Evolutionary conservation across 192 early-diverging fungal genomes (phyloP), one percentile per base, ranked within the genome.

Genomic region (Chytriomyces sp.): DNA sequence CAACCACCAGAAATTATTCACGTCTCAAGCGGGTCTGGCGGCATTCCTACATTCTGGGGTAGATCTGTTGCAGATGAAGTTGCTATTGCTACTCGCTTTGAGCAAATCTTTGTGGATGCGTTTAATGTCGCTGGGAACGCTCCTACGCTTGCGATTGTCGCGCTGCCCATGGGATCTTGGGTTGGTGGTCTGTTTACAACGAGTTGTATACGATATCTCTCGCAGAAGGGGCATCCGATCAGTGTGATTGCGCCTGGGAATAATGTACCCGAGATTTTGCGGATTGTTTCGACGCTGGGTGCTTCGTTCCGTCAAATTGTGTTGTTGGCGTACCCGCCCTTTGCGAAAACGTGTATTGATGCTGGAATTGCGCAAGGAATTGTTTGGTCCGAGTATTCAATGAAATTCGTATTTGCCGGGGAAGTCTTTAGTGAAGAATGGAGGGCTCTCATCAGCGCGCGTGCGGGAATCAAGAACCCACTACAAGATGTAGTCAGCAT

Each of bases 361-460:
- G 20, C 20, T 18, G 74, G 74, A 8, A 10, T 49, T 16, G 24
- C 60, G 7, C 44, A 13, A 8, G 35, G 28, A 9, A 18, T 73
- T 45, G 43, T 59, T 62, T 73, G 71, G 71, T 23, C 71, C 50
- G 13, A 26, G 3, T 73, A 49, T 44, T 10, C 60, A 26, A 43
- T 73, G 24, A 26, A 46, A n/a, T 81, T 81, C 72, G 64, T 81
- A 18, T 76, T 81, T 67, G 80, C 80, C 18, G 80, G 80, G 13
- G 80, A 81, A 80, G 80, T 81, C 7, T 81, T 81, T 48, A 59
- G 61, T 2, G 79, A 81, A 77, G 80, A 81, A 63, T 81, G 80
- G 80, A 45, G 80, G 13, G 5, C 16, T 8, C 79, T 81, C 47
- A 24, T 81, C 7, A 64, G 46, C 18, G 7, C 26, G 9, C 69